A percentile compares a stretch with the other conserved stretches of the same genome.
These are phyloP conservation scores for Boletus patriciae DNA, from an alignment of 768 basidiomycete species.

Conservation along the genomic window DNA sequence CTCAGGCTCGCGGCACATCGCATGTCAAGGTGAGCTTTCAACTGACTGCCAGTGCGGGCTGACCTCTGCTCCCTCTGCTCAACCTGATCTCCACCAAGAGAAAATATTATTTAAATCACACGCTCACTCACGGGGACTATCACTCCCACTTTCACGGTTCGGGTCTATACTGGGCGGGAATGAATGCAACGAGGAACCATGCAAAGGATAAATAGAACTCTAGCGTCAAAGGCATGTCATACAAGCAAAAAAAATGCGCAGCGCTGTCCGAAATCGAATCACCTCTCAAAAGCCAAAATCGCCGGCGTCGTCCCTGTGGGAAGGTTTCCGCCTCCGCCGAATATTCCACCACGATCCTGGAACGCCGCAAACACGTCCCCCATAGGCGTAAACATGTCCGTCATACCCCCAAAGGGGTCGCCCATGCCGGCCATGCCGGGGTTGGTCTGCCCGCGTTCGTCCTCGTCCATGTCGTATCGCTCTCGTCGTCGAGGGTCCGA, in stretches of 20 bases:
- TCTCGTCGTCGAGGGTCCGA: conserved; percentile 72
- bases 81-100: too few relatives aligned
- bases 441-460: conserved; percentile 79
- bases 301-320: conserved; percentile 8
- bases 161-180: neutral
- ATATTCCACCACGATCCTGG: conserved; percentile 41
- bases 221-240: conserved; percentile 8
- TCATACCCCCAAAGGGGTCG: conserved; percentile 40
- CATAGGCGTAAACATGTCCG: conserved; percentile 22
- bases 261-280: neutral
- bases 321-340: conserved; percentile 27
- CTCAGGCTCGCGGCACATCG: neutral
- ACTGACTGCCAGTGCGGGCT: too few relatives aligned
- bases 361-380: conserved; percentile 67
- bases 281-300: conserved; percentile 23
- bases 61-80: too few relatives aligned
- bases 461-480: conserved; percentile 81
- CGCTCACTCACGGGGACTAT: too few relatives aligned
- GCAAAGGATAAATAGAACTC: neutral
- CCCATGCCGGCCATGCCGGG: conserved; percentile 43
- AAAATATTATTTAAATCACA: neutral
- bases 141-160: too few relatives aligned
- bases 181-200: neutral
- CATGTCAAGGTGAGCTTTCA: too few relatives aligned
- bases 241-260: neutral